phyloP scores from a whole-genome alignment of 2,329 filamentous ascomycete species.

The Aspergillus versicolor region DNA sequence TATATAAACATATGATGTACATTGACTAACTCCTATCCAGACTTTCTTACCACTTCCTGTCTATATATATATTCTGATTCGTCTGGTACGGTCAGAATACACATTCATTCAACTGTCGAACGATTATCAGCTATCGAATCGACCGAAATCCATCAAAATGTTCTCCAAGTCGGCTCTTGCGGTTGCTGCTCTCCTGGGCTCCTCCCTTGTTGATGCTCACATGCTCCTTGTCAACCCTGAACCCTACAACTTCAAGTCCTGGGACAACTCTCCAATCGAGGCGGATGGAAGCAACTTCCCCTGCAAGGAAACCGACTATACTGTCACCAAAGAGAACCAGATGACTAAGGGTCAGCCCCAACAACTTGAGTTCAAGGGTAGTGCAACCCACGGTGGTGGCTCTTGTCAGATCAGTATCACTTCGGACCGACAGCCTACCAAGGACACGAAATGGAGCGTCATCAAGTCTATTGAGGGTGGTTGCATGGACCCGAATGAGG shows the following conservation, averaged over 20 bases:
- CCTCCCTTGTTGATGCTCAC: conserved; percentile 66
- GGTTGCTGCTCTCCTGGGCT: conserved; percentile 51
- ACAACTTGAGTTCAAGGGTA: conserved; percentile 65
- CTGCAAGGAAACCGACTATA: no score
- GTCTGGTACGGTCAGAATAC: conserved; percentile 37
- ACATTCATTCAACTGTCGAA: conserved; percentile 22
- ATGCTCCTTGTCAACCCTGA: conserved; percentile 69
- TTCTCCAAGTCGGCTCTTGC: conserved; percentile 28
- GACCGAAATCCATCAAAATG: conserved; percentile 23
- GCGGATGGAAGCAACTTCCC: conserved; percentile 69
- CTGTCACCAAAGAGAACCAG: no score
- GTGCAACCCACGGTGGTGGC: conserved; percentile 82
- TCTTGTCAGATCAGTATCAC: conserved; percentile 89
- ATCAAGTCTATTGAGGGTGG: conserved; percentile 86
- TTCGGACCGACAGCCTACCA: conserved; percentile 68
- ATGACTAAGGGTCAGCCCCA: conserved; percentile 64
- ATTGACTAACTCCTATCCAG: conserved; percentile 4
- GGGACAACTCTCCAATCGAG: no score
- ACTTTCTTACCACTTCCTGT: background rate
- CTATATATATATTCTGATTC: conserved; percentile 23
- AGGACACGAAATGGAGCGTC: conserved; percentile 75
- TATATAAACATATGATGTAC: background rate
- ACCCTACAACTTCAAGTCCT: no score
- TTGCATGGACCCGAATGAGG: conserved; percentile 67
- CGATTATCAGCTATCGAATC: conserved; percentile 16